A percentile compares a stretch with the other conserved stretches of the same genome.
phyloP scores from a whole-genome alignment of 1,139 yeast species.

The Geotrichum cucujoidarum region DNA sequence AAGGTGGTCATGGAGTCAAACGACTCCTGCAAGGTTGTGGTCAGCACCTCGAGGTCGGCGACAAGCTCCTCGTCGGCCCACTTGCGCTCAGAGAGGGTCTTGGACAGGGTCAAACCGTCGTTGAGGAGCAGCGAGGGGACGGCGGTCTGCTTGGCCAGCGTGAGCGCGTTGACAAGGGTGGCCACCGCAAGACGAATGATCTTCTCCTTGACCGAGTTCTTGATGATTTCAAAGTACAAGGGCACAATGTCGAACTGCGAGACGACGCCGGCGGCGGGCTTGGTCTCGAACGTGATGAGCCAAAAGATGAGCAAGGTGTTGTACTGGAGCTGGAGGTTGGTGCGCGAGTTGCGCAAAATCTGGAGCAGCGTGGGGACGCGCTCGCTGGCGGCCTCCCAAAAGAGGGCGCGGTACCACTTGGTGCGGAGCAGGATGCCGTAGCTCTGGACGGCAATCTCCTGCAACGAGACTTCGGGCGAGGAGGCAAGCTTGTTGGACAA shows the following conservation, averaged over 20 bases:
- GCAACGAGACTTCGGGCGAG: conserved; percentile 48
- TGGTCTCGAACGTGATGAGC: conserved; percentile 71
- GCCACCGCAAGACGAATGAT: conserved; percentile 78
- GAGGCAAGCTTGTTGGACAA: conserved; percentile 45
- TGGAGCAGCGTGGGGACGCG: conserved; percentile 54
- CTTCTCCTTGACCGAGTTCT: conserved; percentile 85
- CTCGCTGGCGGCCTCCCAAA: conserved; percentile 47
- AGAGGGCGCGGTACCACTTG: conserved; percentile 53
- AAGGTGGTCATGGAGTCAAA: conserved; percentile 81
- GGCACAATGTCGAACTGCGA: conserved; percentile 44
- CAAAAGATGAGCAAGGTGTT: conserved; percentile 72
- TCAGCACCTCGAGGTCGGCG: conserved; percentile 58
- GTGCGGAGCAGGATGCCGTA: conserved; percentile 57
- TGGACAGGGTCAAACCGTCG: conserved; percentile 66
- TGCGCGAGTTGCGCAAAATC: conserved; percentile 47
- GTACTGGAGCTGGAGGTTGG: conserved; percentile 75
- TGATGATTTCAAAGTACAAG: conserved; percentile 59
- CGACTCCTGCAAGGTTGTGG: conserved; percentile 59
- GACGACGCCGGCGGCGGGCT: conserved; percentile 51
- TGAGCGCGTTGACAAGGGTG: conserved; percentile 48
- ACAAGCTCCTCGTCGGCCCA: conserved; percentile 94
- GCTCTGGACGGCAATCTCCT: conserved; percentile 64
- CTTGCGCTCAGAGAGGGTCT: conserved; percentile 73
- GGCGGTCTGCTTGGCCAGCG: conserved; percentile 39
- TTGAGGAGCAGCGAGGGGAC: conserved; percentile 71